phyloP scores from a whole-genome alignment of 306 rosid genomes.

The Glycine latifolia region DNA sequence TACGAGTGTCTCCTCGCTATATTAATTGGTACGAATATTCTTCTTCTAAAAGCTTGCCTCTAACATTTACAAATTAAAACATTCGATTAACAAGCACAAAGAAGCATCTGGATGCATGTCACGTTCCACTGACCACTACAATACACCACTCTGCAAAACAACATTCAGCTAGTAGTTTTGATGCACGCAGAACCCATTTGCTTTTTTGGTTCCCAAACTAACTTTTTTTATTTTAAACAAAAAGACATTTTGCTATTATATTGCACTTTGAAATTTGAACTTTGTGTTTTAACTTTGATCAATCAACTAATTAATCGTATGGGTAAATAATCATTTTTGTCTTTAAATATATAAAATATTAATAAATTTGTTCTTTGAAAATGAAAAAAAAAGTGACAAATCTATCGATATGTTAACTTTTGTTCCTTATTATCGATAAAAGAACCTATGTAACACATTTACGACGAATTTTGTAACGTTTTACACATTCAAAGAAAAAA shows the following conservation, averaged over 20 bases:
- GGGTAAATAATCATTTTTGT: no score
- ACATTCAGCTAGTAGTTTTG: not conserved
- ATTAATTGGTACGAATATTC: not conserved
- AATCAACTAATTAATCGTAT: not conserved
- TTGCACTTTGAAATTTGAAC: not conserved
- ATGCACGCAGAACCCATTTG: not conserved
- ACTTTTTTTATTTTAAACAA: not conserved
- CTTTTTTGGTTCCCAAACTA: not conserved
- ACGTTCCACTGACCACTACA: not conserved
- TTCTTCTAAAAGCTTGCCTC: constrained; percentile 19
- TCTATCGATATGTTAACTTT: no score
- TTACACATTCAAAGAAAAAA: no score
- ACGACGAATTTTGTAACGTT: no score
- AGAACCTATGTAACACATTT: no score
- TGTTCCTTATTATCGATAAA: no score
- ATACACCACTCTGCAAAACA: not conserved
- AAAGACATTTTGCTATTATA: not conserved
- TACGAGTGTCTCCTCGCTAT: not conserved
- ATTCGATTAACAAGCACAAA: not conserved
- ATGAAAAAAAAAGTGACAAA: no score
- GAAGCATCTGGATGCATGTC: constrained; percentile 11
- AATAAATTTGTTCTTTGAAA: no score
- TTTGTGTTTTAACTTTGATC: not conserved
- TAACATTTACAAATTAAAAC: not conserved
- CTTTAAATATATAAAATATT: no score